Percentiles rank a stretch among this genome's conserved stretches.
These are phyloP conservation scores for Stereum hirsutum DNA, from an alignment of 1,284 basidiomycete species.

Conservation along the genomic window DNA sequence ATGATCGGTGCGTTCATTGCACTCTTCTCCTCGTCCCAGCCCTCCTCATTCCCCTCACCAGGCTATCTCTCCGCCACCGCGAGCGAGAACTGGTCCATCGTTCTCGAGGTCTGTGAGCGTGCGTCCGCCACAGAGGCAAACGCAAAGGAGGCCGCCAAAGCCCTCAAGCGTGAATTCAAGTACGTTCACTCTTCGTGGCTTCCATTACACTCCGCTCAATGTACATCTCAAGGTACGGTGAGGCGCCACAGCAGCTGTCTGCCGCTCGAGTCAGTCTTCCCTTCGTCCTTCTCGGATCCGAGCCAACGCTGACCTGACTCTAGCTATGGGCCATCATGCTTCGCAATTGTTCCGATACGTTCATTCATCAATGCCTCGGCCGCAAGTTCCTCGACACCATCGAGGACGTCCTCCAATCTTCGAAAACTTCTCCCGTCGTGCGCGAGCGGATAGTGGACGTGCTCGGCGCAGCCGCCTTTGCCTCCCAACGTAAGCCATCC, in stretches of 20 bases:
- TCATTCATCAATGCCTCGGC: constrained; percentile 59
- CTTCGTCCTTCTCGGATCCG: constrained; percentile 1
- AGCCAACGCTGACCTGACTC: constrained; percentile 1
- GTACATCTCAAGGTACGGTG: constrained; percentile 43
- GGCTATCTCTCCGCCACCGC: constrained; percentile 67
- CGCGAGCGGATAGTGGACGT: constrained; percentile 64
- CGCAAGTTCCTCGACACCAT: constrained; percentile 70
- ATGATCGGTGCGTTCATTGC: constrained; percentile 48
- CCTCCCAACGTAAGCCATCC: too few relatives aligned
- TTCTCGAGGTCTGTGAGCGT: constrained; percentile 70
- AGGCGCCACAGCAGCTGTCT: constrained; percentile 60
- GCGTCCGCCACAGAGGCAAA: constrained; percentile 55
- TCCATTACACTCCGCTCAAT: background rate
- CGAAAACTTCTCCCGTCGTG: constrained; percentile 62
- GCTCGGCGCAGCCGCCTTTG: constrained; percentile 62
- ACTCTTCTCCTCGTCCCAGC: background rate
- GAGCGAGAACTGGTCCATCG: constrained; percentile 70
- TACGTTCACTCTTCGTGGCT: constrained; percentile 21
- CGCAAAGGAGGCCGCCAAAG: constrained; percentile 68
- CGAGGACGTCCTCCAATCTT: constrained; percentile 53
- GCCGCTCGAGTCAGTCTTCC: constrained; percentile 53
- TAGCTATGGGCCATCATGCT: constrained; percentile 86
- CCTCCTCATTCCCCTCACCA: too few relatives aligned
- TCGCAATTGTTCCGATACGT: constrained; percentile 55
- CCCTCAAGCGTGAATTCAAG: constrained; percentile 72